These are phyloP conservation scores for Erythrobasidium hasegawianum DNA, from an alignment of 1,284 basidiomycete species.

Conservation along the genomic window DNA sequence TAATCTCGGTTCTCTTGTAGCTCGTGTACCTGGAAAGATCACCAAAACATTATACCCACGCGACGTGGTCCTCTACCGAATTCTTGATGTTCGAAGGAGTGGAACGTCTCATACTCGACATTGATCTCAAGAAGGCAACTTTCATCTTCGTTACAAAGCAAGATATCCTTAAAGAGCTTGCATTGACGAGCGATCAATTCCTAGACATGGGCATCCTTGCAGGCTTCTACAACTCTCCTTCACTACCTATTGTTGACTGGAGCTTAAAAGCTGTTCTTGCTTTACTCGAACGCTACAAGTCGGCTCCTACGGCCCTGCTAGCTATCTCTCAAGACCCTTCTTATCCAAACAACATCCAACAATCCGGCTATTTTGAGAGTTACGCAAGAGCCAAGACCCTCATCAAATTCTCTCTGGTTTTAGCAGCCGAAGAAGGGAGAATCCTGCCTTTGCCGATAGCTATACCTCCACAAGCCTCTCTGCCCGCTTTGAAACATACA, in stretches of 20 bases:
- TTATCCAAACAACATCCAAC: conserved; percentile 39
- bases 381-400: conserved; percentile 87
- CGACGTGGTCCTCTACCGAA: conserved; percentile 87
- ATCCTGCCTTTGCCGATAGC: conserved; percentile 85
- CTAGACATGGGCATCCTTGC: conserved; percentile 88
- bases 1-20: conserved; percentile 52
- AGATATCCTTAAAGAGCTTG: conserved; percentile 69
- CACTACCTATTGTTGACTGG: conserved; percentile 67
- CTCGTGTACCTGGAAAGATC: conserved; percentile 92
- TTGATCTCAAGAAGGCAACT: conserved; percentile 66
- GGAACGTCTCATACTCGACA: conserved; percentile 83
- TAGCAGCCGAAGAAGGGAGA: conserved; percentile 78
- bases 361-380: conserved; percentile 61
- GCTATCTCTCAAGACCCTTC: conserved; percentile 21
- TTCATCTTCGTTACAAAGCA: conserved; percentile 86
- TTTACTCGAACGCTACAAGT: conserved; percentile 83
- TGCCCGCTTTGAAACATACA: conserved; percentile 58
- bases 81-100: conserved; percentile 78
- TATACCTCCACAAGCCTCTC: conserved; percentile 55
- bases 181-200: conserved; percentile 81
- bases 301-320: conserved; percentile 61
- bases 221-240: conserved; percentile 80
- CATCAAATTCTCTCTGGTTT: conserved; percentile 86
- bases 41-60: conserved; percentile 87
- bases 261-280: conserved; percentile 78